Conservation (phyloP, 2,329 filamentous ascomycete genomes). For the Neofusicoccum umdonicola region DNA sequence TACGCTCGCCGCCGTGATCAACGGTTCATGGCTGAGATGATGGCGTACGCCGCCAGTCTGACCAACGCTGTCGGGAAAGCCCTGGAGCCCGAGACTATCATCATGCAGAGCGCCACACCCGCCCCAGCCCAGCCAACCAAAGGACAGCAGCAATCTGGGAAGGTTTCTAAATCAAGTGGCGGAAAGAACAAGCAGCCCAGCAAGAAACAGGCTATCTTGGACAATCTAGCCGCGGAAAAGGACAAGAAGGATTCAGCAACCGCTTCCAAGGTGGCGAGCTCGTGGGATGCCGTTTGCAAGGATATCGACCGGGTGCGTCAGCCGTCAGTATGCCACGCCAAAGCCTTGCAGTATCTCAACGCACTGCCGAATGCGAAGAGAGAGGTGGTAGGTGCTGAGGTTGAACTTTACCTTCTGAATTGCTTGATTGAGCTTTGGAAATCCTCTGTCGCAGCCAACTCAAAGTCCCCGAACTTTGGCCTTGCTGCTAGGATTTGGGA, state of each 20-base stretch:
- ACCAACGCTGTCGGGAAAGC: constrained; percentile 62
- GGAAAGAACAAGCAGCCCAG: constrained; percentile 5
- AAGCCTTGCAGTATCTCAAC: constrained; percentile 49
- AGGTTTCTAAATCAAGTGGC: not conserved
- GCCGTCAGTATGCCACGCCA: constrained; percentile 47
- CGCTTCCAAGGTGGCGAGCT: constrained; percentile 40
- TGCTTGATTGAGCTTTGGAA: constrained; percentile 51
- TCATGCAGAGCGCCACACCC: constrained; percentile 37
- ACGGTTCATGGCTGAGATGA: constrained; percentile 65
- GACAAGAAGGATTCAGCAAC: constrained; percentile 42
- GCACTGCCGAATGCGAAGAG: constrained; percentile 41
- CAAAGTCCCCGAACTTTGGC: constrained; percentile 37
- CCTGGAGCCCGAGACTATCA: constrained; percentile 64
- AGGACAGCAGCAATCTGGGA: not conserved
- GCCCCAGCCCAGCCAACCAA: not conserved
- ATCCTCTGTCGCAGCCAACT: not conserved
- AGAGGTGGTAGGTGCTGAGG: constrained; percentile 44
- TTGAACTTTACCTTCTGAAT: constrained; percentile 51
- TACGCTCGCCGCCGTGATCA: constrained; percentile 55
- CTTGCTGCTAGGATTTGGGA: constrained; percentile 50
- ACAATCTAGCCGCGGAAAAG: constrained; percentile 42
- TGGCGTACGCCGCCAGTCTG: constrained; percentile 67
- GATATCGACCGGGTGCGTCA: constrained; percentile 46
- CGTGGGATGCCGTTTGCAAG: constrained; percentile 47
- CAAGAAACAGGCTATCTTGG: constrained; percentile 44